Evolutionary conservation across 331 rosid genomes (phyloP), one percentile per base, ranked within the genome.

Genomic region (Arachis monticola): DNA sequence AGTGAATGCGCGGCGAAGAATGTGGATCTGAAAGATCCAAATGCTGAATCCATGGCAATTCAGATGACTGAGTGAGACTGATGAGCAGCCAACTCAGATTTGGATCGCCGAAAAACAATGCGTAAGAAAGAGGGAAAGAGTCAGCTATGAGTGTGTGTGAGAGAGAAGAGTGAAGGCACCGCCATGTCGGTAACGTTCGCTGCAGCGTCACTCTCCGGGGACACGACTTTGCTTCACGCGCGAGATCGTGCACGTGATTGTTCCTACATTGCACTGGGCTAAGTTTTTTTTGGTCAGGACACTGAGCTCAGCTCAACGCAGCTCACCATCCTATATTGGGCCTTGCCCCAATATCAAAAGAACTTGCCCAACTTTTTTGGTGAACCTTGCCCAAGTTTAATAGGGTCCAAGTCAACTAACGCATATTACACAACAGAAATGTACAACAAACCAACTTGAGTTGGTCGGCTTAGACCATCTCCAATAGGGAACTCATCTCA

Each of bases 1-100:
- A 83, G 40, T 72, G 62, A 51, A 17, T 83, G 89, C 97, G 4
- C 91, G 88, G 72, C 75, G 68, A 86, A 65, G 7, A 69, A 71
- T 58, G 70, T 58, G 75, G 84, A 81, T 76, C 84, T 81, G 0
- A 66, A 32, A 35, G 67, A 50, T 31, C 17, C 72, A 59, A 56
- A 35, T 62, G 81, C 77, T 79, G 79, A 73, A 86, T 83, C 88
- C 83, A 81, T 83, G 82, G 68, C 83, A 76, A 74, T 62, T 45
- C 66, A 51, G 79, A 67, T 8, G 59, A 35, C 40, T 35, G 40
- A 35, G 40, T 35, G 40, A 35, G 2, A 35, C 40, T 35, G 40
- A 35, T 2, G 9, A 53, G 30, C 40, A 53, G 14, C 57, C 22
- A 48, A 51, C 77, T 52, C 70, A 51, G 77, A 67, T 75, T 27